A percentile compares a stretch with the other conserved stretches of the same genome.
phyloP scores from a whole-genome alignment of 1,284 basidiomycete species.

The Rhizoctonia solani region DNA sequence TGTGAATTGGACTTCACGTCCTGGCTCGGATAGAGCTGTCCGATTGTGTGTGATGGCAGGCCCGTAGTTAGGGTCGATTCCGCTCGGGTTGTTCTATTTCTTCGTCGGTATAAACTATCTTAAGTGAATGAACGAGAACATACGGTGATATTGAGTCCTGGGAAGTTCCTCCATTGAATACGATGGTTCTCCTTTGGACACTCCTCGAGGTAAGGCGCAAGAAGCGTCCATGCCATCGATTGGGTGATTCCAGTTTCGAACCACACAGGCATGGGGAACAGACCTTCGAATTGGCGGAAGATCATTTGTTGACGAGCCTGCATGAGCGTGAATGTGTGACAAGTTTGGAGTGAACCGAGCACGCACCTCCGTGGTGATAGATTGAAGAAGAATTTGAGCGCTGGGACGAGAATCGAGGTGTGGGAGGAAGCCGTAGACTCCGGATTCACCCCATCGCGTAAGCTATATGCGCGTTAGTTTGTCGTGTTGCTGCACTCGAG shows the following conservation, averaged over 20 bases:
- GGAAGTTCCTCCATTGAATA: slow-evolving; percentile 62
- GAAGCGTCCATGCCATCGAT: slow-evolving; percentile 64
- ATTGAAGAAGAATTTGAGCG: slow-evolving; percentile 61
- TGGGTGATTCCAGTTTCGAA: slow-evolving; percentile 61
- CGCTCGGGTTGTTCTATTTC: slow-evolving; percentile 28
- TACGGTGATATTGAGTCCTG: slow-evolving; percentile 51
- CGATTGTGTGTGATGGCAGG: slow-evolving; percentile 58
- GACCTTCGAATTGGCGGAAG: slow-evolving; percentile 65
- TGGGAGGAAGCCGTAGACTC: slow-evolving; percentile 62
- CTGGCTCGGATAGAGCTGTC: slow-evolving; percentile 53
- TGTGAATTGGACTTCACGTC: slow-evolving; percentile 53
- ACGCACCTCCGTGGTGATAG: slow-evolving; percentile 62
- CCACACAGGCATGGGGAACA: slow-evolving; percentile 65
- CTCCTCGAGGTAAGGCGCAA: slow-evolving; percentile 59
- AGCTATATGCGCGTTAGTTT: slow-evolving; percentile 41
- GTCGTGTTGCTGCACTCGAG: not conserved
- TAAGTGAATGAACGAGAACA: slow-evolving; percentile 23
- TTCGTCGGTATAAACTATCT: not conserved
- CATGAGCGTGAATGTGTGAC: not conserved
- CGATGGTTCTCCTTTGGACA: slow-evolving; percentile 64
- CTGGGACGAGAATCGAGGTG: slow-evolving; percentile 63
- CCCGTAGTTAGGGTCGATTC: slow-evolving; percentile 38
- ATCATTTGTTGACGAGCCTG: slow-evolving; percentile 63
- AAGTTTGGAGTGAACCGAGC: not conserved
- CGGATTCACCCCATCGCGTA: slow-evolving; percentile 63